A percentile compares a stretch with the other conserved stretches of the same genome.
phyloP scores from a whole-genome alignment of 768 basidiomycete genomes.

The Leccinum variicolor region DNA sequence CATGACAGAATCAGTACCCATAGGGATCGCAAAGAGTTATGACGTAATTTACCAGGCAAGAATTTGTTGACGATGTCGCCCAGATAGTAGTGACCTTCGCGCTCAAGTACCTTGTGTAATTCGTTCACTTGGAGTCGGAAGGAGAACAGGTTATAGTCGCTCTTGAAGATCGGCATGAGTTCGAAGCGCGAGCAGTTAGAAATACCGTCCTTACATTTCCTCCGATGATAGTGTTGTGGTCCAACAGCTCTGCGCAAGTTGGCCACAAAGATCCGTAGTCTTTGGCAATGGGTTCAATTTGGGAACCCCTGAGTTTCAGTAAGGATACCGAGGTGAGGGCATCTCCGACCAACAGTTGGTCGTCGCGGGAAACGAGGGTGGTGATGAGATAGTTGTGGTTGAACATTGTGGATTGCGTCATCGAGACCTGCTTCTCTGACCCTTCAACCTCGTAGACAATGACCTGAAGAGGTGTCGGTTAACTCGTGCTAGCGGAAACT shows the following conservation, averaged over 20 bases:
- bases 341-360: constrained; percentile 71
- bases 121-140: constrained; percentile 50
- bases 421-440: constrained; percentile 30
- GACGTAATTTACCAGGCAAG: constrained; percentile 48
- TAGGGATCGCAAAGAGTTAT: background rate
- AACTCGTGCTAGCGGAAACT: background rate
- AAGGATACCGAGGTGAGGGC: constrained; percentile 76
- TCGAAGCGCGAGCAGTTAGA: background rate
- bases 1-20: constrained; percentile 1
- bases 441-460: constrained; percentile 42
- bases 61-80: constrained; percentile 80
- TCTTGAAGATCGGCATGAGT: constrained; percentile 38
- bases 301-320: constrained; percentile 46
- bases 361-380: constrained; percentile 53
- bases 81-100: constrained; percentile 67
- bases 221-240: constrained; percentile 57
- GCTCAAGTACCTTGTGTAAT: constrained; percentile 48
- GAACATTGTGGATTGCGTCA: constrained; percentile 53
- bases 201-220: constrained; percentile 58
- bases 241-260: constrained; percentile 56
- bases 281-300: constrained; percentile 55
- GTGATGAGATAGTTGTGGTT: constrained; percentile 81
- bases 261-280: constrained; percentile 81
- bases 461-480: constrained; percentile 36
- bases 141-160: constrained; percentile 63